phyloP scores from a whole-genome alignment of 2,329 filamentous ascomycete species.

The Colletotrichum sp. region DNA sequence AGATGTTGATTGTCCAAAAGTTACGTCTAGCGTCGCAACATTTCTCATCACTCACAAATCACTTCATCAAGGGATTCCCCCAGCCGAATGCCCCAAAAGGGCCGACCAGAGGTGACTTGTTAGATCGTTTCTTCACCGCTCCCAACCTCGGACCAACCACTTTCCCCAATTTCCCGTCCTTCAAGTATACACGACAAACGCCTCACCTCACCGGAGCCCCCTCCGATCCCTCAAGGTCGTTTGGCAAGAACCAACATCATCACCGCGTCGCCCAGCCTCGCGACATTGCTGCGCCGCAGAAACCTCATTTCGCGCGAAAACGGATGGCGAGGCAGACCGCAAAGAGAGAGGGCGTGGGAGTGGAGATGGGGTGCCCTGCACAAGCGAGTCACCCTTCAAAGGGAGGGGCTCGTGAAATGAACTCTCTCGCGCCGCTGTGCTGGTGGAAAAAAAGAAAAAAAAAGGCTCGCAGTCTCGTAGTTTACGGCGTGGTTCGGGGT shows the following conservation, averaged over 20 bases:
- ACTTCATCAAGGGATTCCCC: background rate
- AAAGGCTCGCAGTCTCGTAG: background rate
- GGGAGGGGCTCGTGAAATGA: background rate
- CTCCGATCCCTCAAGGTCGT: background rate
- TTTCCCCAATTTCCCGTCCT: background rate
- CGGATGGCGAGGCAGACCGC: background rate
- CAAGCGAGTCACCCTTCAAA: background rate
- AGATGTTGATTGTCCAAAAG: background rate
- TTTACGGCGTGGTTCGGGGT: background rate
- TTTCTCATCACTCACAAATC: background rate
- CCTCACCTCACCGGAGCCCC: background rate
- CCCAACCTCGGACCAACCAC: background rate
- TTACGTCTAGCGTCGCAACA: background rate
- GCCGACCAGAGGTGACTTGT: background rate
- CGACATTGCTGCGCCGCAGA: background rate
- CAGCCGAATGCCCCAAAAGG: background rate
- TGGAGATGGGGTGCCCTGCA: background rate
- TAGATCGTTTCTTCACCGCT: background rate
- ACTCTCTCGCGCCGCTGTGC: background rate
- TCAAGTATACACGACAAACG: background rate
- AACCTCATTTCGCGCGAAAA: background rate
- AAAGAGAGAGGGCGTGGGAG: background rate
- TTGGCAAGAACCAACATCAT: background rate
- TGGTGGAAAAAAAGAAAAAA: background rate
- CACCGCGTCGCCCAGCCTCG: background rate